phyloP scores from a whole-genome alignment of 257 asterid species.

The Gentiana straminea region DNA sequence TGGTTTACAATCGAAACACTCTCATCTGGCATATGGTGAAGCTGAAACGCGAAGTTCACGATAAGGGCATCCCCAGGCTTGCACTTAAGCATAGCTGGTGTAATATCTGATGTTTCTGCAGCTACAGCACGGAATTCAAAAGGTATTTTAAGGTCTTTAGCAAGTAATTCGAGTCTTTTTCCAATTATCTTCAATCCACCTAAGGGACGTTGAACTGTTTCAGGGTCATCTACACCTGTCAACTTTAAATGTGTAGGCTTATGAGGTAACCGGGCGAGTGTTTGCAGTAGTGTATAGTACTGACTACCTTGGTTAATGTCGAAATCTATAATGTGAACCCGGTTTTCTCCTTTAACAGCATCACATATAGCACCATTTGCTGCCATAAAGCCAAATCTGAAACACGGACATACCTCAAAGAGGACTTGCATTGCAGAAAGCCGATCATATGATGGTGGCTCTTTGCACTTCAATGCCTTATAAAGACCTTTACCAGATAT shows the following conservation, averaged over 20 bases:
- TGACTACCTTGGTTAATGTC: slow-evolving; percentile 96
- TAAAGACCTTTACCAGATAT: slow-evolving; percentile 88
- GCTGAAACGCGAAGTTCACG: slow-evolving; percentile 93
- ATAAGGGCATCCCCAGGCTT: slow-evolving; percentile 58
- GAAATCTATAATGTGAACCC: slow-evolving; percentile 75
- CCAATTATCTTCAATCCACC: slow-evolving; percentile 73
- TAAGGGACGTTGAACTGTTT: slow-evolving; percentile 65
- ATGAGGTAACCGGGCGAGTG: slow-evolving; percentile 46
- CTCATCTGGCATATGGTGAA: slow-evolving; percentile 96
- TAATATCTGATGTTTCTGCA: slow-evolving; percentile 51
- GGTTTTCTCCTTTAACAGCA: slow-evolving; percentile 47
- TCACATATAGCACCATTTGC: slow-evolving; percentile 83
- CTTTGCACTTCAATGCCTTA: slow-evolving; percentile 75
- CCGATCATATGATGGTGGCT: slow-evolving; percentile 57
- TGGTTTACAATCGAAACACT: slow-evolving; percentile 69
- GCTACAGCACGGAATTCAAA: slow-evolving; percentile 65
- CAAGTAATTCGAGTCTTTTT: slow-evolving; percentile 55
- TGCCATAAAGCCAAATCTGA: slow-evolving; percentile 80
- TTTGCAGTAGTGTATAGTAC: slow-evolving; percentile 68
- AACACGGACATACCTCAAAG: slow-evolving; percentile 92
- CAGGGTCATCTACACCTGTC: slow-evolving; percentile 95
- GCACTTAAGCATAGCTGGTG: slow-evolving; percentile 40
- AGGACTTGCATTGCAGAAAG: slow-evolving; percentile 96
- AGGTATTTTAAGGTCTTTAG: slow-evolving; percentile 43
- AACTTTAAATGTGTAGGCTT: slow-evolving; percentile 46